Conservation (phyloP, 2,329 filamentous ascomycete genomes). For the Ophiocordyceps camponoti-saundersi region DNA sequence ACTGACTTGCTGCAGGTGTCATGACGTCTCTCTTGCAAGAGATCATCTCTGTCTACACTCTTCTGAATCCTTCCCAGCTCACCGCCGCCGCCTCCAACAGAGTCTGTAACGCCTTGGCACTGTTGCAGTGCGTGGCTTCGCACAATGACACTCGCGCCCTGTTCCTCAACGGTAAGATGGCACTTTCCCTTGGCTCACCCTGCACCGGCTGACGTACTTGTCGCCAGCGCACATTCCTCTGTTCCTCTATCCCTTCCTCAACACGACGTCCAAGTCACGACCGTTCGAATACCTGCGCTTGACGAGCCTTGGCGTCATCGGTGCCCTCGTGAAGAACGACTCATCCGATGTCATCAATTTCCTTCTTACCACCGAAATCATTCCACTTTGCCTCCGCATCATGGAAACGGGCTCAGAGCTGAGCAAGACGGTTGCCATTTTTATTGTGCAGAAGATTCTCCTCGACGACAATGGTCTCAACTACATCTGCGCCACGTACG, state of each 20-base stretch:
- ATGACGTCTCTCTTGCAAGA: conserved; percentile 97
- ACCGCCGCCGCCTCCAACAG: conserved; percentile 95
- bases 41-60: conserved; percentile 95
- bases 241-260: conserved; percentile 94
- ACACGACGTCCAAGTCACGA: conserved; percentile 94
- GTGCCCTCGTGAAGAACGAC: conserved; percentile 95
- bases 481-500: conserved; percentile 97
- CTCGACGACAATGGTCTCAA: conserved; percentile 92
- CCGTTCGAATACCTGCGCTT: conserved; percentile 95
- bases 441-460: conserved; percentile 98
- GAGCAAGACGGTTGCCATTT: conserved; percentile 97
- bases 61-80: conserved; percentile 90
- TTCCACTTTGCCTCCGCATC: conserved; percentile 89
- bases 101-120: conserved; percentile 89
- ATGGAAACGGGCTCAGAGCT: conserved; percentile 99
- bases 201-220: conserved; percentile 3
- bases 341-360: conserved; percentile 99
- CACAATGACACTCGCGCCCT: conserved; percentile 91
- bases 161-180: conserved; percentile 69
- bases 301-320: conserved; percentile 90
- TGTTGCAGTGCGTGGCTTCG: conserved; percentile 91
- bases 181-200: neutral
- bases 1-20: conserved; percentile 43
- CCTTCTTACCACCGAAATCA: conserved; percentile 93
- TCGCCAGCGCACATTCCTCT: conserved; percentile 78